phyloP scores from a whole-genome alignment of 208 protist genomes.

The Crithidia sp. region DNA sequence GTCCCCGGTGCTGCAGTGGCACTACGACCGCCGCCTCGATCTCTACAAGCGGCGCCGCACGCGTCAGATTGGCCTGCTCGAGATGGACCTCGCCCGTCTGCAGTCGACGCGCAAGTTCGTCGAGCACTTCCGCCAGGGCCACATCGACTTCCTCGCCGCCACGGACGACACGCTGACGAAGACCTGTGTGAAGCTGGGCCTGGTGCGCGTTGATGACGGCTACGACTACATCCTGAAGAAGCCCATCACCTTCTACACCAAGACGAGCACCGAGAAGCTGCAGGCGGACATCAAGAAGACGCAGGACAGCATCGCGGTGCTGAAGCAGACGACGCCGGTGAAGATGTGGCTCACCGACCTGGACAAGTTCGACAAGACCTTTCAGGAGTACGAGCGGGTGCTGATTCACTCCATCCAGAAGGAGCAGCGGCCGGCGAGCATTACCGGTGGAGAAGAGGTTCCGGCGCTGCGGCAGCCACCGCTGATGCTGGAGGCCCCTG shows the following conservation, averaged over 20 bases:
- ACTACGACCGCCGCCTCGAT: slow-evolving; percentile 90
- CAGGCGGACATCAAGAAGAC: slow-evolving; percentile 57
- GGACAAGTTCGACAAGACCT: slow-evolving; percentile 88
- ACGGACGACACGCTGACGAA: slow-evolving; percentile 80
- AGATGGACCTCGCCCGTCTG: slow-evolving; percentile 67
- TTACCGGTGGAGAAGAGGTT: slow-evolving; percentile 57
- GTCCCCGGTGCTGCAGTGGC: slow-evolving; percentile 85
- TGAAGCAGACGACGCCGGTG: slow-evolving; percentile 85
- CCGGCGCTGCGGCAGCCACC: slow-evolving; percentile 56
- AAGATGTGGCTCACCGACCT: slow-evolving; percentile 92
- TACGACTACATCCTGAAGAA: slow-evolving; percentile 90
- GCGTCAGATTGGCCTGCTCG: slow-evolving; percentile 73
- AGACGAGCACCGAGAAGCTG: slow-evolving; percentile 85
- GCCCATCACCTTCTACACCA: slow-evolving; percentile 91
- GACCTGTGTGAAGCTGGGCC: slow-evolving; percentile 64
- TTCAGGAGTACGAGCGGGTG: slow-evolving; percentile 77
- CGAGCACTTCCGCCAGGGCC: slow-evolving; percentile 78
- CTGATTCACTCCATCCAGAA: slow-evolving; percentile 75
- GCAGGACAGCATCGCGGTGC: slow-evolving; percentile 61
- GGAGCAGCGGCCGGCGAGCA: slow-evolving; percentile 61
- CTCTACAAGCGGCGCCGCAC: slow-evolving; percentile 87
- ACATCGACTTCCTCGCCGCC: slow-evolving; percentile 86
- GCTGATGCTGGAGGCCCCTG: slow-evolving; percentile 58
- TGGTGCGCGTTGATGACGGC: slow-evolving; percentile 75
- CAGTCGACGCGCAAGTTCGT: slow-evolving; percentile 87